Evolutionary conservation across 2,329 filamentous ascomycete species (phyloP).

Genomic region (Trichoderma sp.): DNA sequence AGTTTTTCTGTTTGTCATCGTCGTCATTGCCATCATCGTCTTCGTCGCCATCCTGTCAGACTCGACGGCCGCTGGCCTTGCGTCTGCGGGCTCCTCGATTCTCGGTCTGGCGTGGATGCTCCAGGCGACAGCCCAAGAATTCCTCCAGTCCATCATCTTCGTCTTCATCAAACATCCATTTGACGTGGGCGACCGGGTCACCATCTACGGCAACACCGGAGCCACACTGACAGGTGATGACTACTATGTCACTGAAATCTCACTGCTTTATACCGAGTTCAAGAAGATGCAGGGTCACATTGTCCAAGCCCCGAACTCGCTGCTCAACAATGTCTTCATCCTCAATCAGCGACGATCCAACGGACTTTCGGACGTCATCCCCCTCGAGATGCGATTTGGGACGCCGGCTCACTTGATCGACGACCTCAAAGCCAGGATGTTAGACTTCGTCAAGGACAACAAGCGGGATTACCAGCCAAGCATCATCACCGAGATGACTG

Average conservation of each 20-base stretch:
- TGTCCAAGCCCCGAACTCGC: conserved; percentile 91
- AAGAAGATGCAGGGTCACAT: conserved; percentile 98
- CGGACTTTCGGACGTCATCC: conserved; percentile 80
- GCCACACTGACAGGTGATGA: conserved; percentile 78
- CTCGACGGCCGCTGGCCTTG: conserved; percentile 86
- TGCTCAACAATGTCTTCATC: conserved; percentile 90
- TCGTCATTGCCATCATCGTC: conserved; percentile 77
- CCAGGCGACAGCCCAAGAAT: conserved; percentile 88
- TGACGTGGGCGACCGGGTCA: conserved; percentile 90
- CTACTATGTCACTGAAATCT: conserved; percentile 94
- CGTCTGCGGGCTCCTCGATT: conserved; percentile 82
- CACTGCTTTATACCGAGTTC: conserved; percentile 91
- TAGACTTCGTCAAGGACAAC: conserved; percentile 79
- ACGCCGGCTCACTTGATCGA: conserved; percentile 83
- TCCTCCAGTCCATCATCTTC: conserved; percentile 89
- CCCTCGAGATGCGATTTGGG: conserved; percentile 83
- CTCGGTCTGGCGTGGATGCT: conserved; percentile 91
- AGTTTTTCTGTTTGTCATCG: conserved; percentile 83
- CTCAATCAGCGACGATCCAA: conserved; percentile 91
- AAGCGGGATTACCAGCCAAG: conserved; percentile 87
- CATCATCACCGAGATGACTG: conserved; percentile 79
- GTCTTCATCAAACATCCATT: conserved; percentile 98
- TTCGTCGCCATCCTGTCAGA: conserved; percentile 87
- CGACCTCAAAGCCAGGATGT: conserved; percentile 71
- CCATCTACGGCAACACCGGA: conserved; percentile 86